Evolutionary conservation across 2,329 filamentous ascomycete species (phyloP).

Genomic region (Exophiala mesophila): DNA sequence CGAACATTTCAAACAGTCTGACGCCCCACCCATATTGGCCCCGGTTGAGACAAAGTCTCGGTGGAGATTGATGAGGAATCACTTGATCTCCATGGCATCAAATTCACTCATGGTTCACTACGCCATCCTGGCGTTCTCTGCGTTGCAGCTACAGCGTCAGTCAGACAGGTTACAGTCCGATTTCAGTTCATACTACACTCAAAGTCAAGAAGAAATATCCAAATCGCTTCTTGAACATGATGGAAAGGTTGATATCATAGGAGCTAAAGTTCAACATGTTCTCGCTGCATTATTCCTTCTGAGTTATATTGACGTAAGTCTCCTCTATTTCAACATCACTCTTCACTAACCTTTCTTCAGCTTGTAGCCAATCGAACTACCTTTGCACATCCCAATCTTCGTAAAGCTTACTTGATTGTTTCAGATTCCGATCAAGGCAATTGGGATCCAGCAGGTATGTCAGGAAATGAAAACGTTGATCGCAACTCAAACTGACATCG

Average conservation of each 20-base stretch:
- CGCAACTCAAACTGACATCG: neutral
- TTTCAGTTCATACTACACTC: slow-evolving; percentile 3
- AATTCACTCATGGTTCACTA: slow-evolving; percentile 1
- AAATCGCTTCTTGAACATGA: neutral
- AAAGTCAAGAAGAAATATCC: neutral
- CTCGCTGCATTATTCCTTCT: slow-evolving; percentile 52
- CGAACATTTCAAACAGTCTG: slow-evolving; percentile 2
- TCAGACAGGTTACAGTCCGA: neutral
- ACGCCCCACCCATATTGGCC: neutral
- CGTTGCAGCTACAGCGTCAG: neutral
- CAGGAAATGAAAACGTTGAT: neutral
- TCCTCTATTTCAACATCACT: neutral
- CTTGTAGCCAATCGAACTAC: slow-evolving; percentile 42
- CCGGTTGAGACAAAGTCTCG: neutral
- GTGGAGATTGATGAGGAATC: slow-evolving; percentile 1
- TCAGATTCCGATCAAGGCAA: slow-evolving; percentile 34
- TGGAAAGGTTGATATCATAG: neutral
- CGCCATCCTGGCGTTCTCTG: slow-evolving; percentile 1
- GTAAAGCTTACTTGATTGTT: slow-evolving; percentile 47
- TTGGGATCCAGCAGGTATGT: slow-evolving; percentile 4
- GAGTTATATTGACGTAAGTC: slow-evolving; percentile 47
- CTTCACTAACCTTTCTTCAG: neutral
- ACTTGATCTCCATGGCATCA: neutral
- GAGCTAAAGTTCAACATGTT: slow-evolving; percentile 35
- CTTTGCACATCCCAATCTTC: slow-evolving; percentile 47